Conservation (phyloP, 768 basidiomycete genomes). For the Amyloporia xantha region DNA sequence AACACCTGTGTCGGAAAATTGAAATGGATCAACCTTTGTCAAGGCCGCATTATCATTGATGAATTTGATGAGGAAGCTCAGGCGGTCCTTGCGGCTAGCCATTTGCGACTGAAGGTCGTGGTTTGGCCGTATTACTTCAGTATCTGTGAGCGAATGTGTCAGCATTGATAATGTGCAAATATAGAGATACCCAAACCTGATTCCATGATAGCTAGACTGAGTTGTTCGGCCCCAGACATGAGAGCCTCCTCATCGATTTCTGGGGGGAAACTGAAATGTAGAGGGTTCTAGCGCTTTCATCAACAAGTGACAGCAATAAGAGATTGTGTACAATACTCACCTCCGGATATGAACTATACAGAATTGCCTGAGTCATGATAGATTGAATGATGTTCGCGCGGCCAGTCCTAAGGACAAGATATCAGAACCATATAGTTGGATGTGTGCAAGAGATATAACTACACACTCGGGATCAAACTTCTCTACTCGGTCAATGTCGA, state of each 20-base stretch:
- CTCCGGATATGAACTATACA: slow-evolving; percentile 65
- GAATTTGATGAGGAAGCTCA: slow-evolving; percentile 83
- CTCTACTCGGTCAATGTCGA: slow-evolving; percentile 56
- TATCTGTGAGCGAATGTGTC: slow-evolving; percentile 33
- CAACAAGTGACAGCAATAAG: background rate
- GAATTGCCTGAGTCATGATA: slow-evolving; percentile 76
- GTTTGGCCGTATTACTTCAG: slow-evolving; percentile 60
- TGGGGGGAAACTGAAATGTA: slow-evolving; percentile 76
- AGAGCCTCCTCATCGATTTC: slow-evolving; percentile 72
- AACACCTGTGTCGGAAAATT: too few species aligned
- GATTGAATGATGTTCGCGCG: slow-evolving; percentile 65
- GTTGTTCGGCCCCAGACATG: slow-evolving; percentile 73
- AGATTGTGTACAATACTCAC: slow-evolving; percentile 26
- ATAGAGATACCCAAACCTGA: slow-evolving; percentile 47
- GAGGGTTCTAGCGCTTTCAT: slow-evolving; percentile 47
- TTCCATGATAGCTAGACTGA: slow-evolving; percentile 61
- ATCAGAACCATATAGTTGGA: background rate
- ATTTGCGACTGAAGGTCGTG: slow-evolving; percentile 81
- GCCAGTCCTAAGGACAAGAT: slow-evolving; percentile 42
- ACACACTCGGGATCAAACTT: slow-evolving; percentile 56
- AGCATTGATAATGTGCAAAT: background rate
- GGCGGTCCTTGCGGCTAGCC: slow-evolving; percentile 61
- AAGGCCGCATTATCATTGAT: slow-evolving; percentile 83
- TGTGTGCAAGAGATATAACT: background rate
- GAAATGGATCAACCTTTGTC: slow-evolving; percentile 46